These are phyloP conservation scores for Aureobasidium vineae DNA, from an alignment of 2,329 filamentous ascomycete genomes.

Conservation along the genomic window DNA sequence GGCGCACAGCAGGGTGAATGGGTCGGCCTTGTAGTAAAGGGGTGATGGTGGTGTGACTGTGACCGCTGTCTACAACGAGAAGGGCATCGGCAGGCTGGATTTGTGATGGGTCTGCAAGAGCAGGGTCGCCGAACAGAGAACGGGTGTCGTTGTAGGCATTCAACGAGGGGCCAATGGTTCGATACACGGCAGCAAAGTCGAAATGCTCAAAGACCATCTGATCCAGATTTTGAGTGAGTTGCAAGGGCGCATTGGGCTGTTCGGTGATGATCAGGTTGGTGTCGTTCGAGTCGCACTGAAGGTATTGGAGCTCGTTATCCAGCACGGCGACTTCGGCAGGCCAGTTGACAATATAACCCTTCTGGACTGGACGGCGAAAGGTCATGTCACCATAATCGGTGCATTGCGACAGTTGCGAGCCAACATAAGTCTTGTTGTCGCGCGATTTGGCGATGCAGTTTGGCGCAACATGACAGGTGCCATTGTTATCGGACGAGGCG, in stretches of 20 bases:
- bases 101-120: slow-evolving; percentile 29
- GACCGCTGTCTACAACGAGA: slow-evolving; percentile 87
- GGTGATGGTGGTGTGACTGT: slow-evolving; percentile 88
- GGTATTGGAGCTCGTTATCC: slow-evolving; percentile 70
- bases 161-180: slow-evolving; percentile 68
- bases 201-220: slow-evolving; percentile 98
- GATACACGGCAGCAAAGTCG: slow-evolving; percentile 82
- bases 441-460: slow-evolving; percentile 83
- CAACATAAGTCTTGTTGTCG: slow-evolving; percentile 75
- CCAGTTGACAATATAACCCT: slow-evolving; percentile 95
- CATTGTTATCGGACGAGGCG: slow-evolving; percentile 36
- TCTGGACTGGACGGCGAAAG: slow-evolving; percentile 87
- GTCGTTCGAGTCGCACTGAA: slow-evolving; percentile 68
- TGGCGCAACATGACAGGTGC: slow-evolving; percentile 66
- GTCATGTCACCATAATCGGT: slow-evolving; percentile 85
- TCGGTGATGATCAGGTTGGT: slow-evolving; percentile 85
- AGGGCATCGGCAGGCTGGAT: slow-evolving; percentile 59
- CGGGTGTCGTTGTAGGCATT: slow-evolving; percentile 82
- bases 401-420: slow-evolving; percentile 72
- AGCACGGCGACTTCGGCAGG: slow-evolving; percentile 94
- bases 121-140: slow-evolving; percentile 60
- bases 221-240: slow-evolving; percentile 84
- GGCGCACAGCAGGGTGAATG: slow-evolving; percentile 74
- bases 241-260: slow-evolving; percentile 76
- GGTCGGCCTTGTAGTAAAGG: slow-evolving; percentile 79